Evolutionary conservation across 257 asterid species (phyloP), one percentile per base, ranked within the genome.

Genomic region (Plantago ovata): DNA sequence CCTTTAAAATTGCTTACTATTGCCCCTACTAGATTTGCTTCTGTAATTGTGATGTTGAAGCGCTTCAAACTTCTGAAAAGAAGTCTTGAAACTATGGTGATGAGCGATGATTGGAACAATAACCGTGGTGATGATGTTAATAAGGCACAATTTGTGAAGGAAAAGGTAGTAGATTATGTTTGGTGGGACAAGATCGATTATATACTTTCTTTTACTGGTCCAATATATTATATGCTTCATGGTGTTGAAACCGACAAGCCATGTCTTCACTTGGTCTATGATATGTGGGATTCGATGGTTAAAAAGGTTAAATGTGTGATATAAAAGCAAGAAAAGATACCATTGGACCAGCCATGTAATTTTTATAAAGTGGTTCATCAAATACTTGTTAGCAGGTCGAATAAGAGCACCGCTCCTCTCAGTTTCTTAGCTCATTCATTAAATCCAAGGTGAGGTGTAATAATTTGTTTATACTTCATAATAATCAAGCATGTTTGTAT

Each of bases 261-360:
- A 11, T 58, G n/a, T 22, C 53, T 42, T 58, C 63, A 58, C 24
- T 58, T 41, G 32, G 23, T 55, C 1, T 55, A 55, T 19, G 51
- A 41, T 0, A 41, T 41, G 51, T 58, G 51, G 38, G 40, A 58
- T 58, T 2, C 39, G 1, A 58, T 58, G 62, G 21, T 58, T 12
- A 2, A 14, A 0, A 6, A 43, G 11, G 53, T 43, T 53, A 42
- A 42, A 3, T 3, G 8, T 1, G 42, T 3, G 0, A 58, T 58
- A 3, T 58, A 23, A n/a, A 15, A 23, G 15, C 23, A 42, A 13
- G 23, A 58, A 23, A 58, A 14, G 4, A 43, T n/a, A n/a, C n/a
- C n/a, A n/a, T n/a, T n/a, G n/a, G n/a, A n/a, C n/a, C n/a, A n/a
- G n/a, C n/a, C n/a, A n/a, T n/a, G n/a, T n/a, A n/a, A n/a, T n/a